Percentiles rank a stretch among this genome's conserved stretches.
phyloP scores from a whole-genome alignment of 202 grass and related monocot genomes.

The Panicum virgatum region DNA sequence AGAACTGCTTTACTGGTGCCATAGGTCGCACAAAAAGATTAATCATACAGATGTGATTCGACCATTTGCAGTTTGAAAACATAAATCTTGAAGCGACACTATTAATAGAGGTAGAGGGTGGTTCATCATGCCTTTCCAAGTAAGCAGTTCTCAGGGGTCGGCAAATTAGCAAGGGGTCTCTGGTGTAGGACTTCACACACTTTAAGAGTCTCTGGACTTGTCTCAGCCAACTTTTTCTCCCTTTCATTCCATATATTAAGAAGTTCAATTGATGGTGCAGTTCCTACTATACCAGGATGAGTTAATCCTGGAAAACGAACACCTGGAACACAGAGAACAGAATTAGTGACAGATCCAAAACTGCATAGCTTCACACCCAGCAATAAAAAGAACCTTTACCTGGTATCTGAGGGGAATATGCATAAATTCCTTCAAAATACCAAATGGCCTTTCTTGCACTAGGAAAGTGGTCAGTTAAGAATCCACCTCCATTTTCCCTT shows the following conservation, averaged over 20 bases:
- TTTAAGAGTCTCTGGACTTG: conserved; percentile 47
- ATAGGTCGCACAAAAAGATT: conserved; percentile 2
- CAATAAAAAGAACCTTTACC: conserved; percentile 41
- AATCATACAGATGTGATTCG: background rate
- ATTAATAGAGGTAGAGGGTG: background rate
- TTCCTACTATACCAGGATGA: conserved; percentile 86
- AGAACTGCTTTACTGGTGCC: background rate
- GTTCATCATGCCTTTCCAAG: conserved; percentile 64
- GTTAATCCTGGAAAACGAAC: conserved; percentile 86
- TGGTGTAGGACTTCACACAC: conserved; percentile 83
- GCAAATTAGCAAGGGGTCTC: conserved; percentile 71
- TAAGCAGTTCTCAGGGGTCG: conserved; percentile 70
- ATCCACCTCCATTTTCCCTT: conserved; percentile 87
- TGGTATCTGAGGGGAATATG: conserved; percentile 87
- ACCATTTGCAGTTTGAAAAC: background rate
- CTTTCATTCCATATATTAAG: conserved; percentile 85
- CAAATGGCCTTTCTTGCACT: conserved; percentile 86
- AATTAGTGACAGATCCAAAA: conserved; percentile 21
- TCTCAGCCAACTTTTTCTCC: conserved; percentile 72
- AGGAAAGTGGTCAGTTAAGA: conserved; percentile 87
- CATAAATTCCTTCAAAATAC: conserved; percentile 99
- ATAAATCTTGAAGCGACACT: background rate
- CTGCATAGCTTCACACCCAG: conserved; percentile 6
- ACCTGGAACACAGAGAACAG: conserved; percentile 45
- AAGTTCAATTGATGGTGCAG: conserved; percentile 81